Conservation (phyloP, 306 rosid species). For the Morella rubra region DNA sequence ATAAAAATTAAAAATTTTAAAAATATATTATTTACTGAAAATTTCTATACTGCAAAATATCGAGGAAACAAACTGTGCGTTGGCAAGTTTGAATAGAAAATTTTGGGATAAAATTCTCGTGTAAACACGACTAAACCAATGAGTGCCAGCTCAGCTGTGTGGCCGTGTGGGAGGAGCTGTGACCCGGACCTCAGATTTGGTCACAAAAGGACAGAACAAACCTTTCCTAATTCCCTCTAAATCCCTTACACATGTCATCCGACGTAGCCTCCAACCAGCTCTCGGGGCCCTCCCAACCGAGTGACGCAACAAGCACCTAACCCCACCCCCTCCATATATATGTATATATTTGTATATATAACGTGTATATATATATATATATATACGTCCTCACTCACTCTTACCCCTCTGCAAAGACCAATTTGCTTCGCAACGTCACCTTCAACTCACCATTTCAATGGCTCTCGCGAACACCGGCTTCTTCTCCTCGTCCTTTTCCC, state of each 20-base stretch:
- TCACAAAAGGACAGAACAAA: neutral
- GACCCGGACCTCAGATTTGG: neutral
- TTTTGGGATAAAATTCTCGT: too few relatives aligned
- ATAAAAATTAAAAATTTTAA: too few relatives aligned
- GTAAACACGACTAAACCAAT: too few relatives aligned
- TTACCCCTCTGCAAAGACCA: neutral
- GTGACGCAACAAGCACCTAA: neutral
- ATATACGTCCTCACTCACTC: neutral
- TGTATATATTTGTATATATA: too few relatives aligned
- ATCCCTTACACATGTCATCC: neutral
- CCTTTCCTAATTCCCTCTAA: too few relatives aligned
- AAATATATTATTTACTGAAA: too few relatives aligned
- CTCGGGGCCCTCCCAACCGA: neutral
- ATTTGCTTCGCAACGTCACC: neutral
- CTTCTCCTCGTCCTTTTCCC: slow-evolving; percentile 46
- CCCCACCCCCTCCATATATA: neutral
- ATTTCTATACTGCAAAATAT: too few relatives aligned
- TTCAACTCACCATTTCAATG: slow-evolving; percentile 35
- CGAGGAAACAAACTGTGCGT: too few relatives aligned
- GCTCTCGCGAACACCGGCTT: slow-evolving; percentile 49
- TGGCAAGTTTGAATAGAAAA: too few relatives aligned
- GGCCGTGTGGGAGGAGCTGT: too few relatives aligned
- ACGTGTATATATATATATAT: neutral
- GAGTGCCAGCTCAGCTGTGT: too few relatives aligned
- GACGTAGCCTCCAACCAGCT: slow-evolving; percentile 18